Percentiles rank a stretch among this genome's conserved stretches.
Evolutionary conservation across 2,329 filamentous ascomycete species (phyloP).

Genomic region (Thelonectria blattea): DNA sequence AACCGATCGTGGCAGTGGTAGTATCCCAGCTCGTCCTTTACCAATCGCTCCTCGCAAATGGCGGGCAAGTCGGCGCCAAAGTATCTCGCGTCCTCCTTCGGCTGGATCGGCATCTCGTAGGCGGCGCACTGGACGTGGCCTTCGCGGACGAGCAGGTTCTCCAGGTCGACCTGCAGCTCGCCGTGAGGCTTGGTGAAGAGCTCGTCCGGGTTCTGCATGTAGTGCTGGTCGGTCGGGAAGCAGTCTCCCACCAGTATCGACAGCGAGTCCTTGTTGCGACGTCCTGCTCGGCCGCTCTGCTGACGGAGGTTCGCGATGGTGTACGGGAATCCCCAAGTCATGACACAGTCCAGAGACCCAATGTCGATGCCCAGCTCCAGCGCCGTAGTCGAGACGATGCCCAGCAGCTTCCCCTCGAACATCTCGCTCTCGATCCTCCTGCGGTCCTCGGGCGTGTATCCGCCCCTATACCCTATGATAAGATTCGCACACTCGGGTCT

Average conservation of each 20-base stretch:
- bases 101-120: conserved; percentile 90
- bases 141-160: conserved; percentile 88
- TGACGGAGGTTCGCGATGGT: conserved; percentile 94
- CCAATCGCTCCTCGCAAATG: conserved; percentile 75
- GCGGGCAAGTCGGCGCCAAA: conserved; percentile 77
- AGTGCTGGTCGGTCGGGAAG: conserved; percentile 92
- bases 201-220: conserved; percentile 95
- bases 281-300: conserved; percentile 90
- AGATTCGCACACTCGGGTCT: conserved; percentile 75
- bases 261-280: conserved; percentile 90
- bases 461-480: conserved; percentile 95
- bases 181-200: conserved; percentile 92
- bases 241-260: conserved; percentile 88
- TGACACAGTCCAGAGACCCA: conserved; percentile 88
- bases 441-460: conserved; percentile 91
- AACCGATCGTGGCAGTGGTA: conserved; percentile 92
- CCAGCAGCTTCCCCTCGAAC: conserved; percentile 93
- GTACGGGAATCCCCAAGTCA: conserved; percentile 94
- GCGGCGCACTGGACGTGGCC: conserved; percentile 96
- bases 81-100: conserved; percentile 75
- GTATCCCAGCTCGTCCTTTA: conserved; percentile 77
- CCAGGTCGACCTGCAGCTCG: conserved; percentile 87
- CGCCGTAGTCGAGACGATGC: conserved; percentile 92
- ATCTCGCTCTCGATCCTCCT: conserved; percentile 91
- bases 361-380: conserved; percentile 96